Evolutionary conservation across 2,329 filamentous ascomycete genomes (phyloP), one percentile per base, ranked within the genome.

Genomic region (Alternaria angustiovoidea): DNA sequence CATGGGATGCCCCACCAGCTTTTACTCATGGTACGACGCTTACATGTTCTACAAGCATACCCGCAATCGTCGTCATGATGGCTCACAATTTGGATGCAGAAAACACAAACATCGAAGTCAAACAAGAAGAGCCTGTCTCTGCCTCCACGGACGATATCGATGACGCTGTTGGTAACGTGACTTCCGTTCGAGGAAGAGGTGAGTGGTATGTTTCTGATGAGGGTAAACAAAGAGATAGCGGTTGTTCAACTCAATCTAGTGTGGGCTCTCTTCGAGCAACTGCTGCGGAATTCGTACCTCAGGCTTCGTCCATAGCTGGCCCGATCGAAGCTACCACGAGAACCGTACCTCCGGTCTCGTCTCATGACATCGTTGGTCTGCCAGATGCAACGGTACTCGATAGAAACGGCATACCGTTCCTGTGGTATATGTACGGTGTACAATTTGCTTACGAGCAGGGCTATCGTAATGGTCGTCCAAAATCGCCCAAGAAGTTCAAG

Each of bases 251-350:
- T 16, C 61, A 59, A 20, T 69, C 67, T 26, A 70, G 57, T 55
- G 34, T 52, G 24, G 32, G 56, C 9, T 75, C 74, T 22, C 62
- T 78, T 20, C 70, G 75, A 34, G 66, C 75, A 12, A 77, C 73
- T 34, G 75, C 75, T 4, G 59, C 67, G 7, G 72, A 69, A 18
- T 78, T 78, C 28, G 57, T 76, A 36, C 75, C 75, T 34, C 58
- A 62, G 9, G 36, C 44, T 28, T 22, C 18, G 5, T 9, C 36
- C 22, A 14, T 24, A 18, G 22, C 41, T 11, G 18, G 36, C 7
- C 24, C 28, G 26, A 24, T 38, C 24, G 22, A n/a, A 22, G 43
- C 5, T n/a, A 16, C 5, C 5, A 11, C 57, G 11, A 42, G 48
- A 14, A 46, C 41, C 5, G n/a, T 11, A 42, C 26, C 59, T 32